A percentile compares a stretch with the other conserved stretches of the same genome.
phyloP scores from a whole-genome alignment of 495 filamentous ascomycete genomes.

The Neurospora tetrasperma region DNA sequence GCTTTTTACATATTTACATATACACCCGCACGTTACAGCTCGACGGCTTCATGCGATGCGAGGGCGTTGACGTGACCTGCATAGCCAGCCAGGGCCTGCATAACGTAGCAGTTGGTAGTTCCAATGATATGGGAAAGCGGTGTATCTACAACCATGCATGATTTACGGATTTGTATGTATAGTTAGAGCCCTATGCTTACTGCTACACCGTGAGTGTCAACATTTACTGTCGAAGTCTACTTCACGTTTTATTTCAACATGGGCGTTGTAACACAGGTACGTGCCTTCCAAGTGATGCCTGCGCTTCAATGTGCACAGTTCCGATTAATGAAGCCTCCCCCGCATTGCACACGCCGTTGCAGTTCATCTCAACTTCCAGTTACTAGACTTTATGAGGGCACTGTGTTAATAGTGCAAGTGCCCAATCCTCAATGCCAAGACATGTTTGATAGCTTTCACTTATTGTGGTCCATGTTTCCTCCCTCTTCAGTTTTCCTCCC shows the following conservation, averaged over 20 bases:
- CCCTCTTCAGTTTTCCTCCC: background rate
- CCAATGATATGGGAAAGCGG: background rate
- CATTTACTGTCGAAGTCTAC: background rate
- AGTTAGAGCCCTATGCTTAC: background rate
- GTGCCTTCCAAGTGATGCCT: background rate
- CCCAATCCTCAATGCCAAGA: background rate
- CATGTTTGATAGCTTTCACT: background rate
- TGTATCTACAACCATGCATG: background rate
- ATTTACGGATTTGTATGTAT: background rate
- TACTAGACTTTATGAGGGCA: background rate
- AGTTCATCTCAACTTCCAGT: background rate
- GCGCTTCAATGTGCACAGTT: background rate
- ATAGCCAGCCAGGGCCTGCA: background rate
- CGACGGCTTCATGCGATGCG: background rate
- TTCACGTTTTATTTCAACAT: background rate
- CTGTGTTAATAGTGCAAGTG: background rate
- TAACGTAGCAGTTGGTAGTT: background rate
- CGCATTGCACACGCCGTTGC: background rate
- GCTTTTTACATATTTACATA: background rate
- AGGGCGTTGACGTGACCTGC: background rate
- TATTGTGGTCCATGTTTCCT: background rate
- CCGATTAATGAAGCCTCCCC: background rate
- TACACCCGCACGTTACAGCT: background rate
- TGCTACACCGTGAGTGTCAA: background rate
- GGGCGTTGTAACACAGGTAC: background rate